These are phyloP conservation scores for Adiantum capillusveneris DNA, from an alignment of 75 land plant species.

Conservation along the genomic window DNA sequence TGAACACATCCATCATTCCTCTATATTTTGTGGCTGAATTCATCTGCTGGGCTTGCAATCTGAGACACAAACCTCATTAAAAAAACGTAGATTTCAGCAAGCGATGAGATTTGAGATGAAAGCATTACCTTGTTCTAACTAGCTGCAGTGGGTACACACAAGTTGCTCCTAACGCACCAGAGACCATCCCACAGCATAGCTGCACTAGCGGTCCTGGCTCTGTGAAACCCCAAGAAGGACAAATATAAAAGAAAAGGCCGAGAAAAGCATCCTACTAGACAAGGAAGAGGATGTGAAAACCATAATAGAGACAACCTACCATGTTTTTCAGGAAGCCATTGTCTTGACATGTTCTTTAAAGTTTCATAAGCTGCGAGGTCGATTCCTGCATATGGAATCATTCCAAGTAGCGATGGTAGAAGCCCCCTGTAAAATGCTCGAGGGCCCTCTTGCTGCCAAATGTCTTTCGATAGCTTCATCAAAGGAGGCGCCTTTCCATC, in stretches of 20 bases:
- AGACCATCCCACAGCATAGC: conserved; percentile 73
- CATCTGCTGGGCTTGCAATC: conserved; percentile 75
- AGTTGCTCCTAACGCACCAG: conserved; percentile 89
- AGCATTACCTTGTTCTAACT: conserved; percentile 68
- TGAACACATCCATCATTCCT: conserved; percentile 80
- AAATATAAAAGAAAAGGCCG: no score
- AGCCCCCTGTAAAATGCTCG: conserved; percentile 74
- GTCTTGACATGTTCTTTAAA: conserved; percentile 61
- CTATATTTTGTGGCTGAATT: conserved; percentile 26
- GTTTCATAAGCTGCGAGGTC: conserved; percentile 88
- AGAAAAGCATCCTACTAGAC: no score
- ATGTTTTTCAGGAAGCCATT: conserved; percentile 50
- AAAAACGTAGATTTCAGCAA: no score
- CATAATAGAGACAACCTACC: conserved; percentile 35
- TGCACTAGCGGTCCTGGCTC: conserved; percentile 83
- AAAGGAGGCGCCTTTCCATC: conserved; percentile 48
- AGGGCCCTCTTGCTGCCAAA: conserved; percentile 68
- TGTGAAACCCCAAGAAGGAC: conserved; percentile 9
- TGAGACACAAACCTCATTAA: no score
- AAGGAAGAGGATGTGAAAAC: no score
- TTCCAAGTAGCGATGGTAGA: conserved; percentile 76
- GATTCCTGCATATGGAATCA: conserved; percentile 90
- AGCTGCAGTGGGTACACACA: conserved; percentile 93
- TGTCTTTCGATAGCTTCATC: conserved; percentile 48
- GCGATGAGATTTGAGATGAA: no score